These are phyloP conservation scores for Solidago caesia DNA, from an alignment of 129 eudicot genomes.

Conservation along the genomic window DNA sequence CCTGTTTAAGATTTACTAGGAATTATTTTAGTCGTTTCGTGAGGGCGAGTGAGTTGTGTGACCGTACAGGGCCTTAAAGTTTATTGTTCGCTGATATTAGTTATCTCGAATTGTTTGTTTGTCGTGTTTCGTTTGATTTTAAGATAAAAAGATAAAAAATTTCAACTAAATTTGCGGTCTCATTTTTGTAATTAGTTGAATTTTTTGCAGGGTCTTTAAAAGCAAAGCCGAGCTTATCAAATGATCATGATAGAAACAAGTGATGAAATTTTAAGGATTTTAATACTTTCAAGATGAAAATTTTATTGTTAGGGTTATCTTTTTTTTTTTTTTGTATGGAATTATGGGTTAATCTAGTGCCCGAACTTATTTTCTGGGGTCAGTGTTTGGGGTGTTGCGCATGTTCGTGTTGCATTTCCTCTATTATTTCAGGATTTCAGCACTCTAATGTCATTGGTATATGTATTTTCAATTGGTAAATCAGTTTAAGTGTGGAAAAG, in stretches of 20 bases:
- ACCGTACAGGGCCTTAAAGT: neutral
- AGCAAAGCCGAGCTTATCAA: too few relatives aligned
- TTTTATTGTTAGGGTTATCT: neutral
- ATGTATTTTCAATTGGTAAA: constrained; percentile 30
- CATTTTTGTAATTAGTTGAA: too few relatives aligned
- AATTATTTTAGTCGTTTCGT: neutral
- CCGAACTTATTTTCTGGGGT: constrained; percentile 43
- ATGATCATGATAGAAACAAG: too few relatives aligned
- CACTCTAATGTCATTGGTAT: constrained; percentile 28
- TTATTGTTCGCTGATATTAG: too few relatives aligned
- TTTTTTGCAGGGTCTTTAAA: too few relatives aligned
- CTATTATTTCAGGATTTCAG: constrained; percentile 38
- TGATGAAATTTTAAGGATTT: too few relatives aligned
- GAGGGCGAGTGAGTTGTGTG: neutral
- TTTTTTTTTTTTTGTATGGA: constrained; percentile 23
- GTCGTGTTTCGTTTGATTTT: too few relatives aligned
- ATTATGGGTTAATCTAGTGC: constrained; percentile 45
- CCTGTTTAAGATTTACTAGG: neutral
- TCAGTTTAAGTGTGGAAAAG: constrained; percentile 3
- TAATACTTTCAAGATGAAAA: too few relatives aligned
- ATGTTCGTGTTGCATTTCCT: constrained; percentile 50
- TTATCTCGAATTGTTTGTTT: too few relatives aligned
- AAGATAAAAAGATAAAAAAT: too few relatives aligned
- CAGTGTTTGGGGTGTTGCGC: constrained; percentile 54
- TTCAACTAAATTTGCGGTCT: too few relatives aligned